Evolutionary conservation across 345 rosid species (phyloP).

Genomic region (Citrus australasica): DNA sequence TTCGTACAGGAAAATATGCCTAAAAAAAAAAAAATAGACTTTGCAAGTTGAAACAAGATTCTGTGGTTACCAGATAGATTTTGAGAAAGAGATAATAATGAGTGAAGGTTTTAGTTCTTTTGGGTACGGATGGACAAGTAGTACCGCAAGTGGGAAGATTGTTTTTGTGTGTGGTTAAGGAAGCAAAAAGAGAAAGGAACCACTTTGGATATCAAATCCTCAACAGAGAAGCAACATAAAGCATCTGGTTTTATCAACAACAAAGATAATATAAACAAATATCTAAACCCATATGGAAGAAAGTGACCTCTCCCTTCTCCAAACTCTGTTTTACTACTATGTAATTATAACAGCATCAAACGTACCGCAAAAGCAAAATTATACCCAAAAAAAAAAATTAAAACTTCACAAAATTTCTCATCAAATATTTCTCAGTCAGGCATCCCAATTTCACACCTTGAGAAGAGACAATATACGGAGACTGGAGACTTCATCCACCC

Average conservation of each 20-base stretch:
- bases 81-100: neutral
- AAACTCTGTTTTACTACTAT: neutral
- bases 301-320: constrained; percentile 12
- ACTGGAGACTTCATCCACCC: neutral
- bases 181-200: constrained; percentile 39
- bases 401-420: neutral
- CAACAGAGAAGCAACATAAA: constrained; percentile 45
- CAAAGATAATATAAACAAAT: constrained; percentile 8
- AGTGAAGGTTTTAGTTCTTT: constrained; percentile 11
- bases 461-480: neutral
- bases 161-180: constrained; percentile 28
- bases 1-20: neutral
- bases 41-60: constrained; percentile 13
- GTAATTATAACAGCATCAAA: neutral
- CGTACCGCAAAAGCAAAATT: neutral
- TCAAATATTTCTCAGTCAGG: neutral
- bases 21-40: neutral
- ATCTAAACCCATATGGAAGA: constrained; percentile 9
- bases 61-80: constrained; percentile 16
- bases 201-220: constrained; percentile 25
- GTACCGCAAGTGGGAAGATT: constrained; percentile 27
- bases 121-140: constrained; percentile 36
- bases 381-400: neutral
- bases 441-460: neutral
- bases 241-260: constrained; percentile 31